phyloP scores from a whole-genome alignment of 106 monocot species.

The Dactylorhiza incarnata region DNA sequence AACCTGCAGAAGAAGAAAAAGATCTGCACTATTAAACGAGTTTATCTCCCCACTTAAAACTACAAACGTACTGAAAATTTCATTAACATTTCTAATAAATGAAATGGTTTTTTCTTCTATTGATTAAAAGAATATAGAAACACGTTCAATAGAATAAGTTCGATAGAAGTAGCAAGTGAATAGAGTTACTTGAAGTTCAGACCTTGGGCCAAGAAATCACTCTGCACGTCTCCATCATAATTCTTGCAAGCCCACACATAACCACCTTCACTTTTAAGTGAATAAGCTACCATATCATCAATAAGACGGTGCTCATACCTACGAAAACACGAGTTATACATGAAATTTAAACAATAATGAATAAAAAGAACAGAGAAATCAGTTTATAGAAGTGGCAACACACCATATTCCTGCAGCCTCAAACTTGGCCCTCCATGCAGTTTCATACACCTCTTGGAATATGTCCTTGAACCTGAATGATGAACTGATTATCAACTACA shows the following conservation, averaged over 20 bases:
- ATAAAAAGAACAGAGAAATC: neutral
- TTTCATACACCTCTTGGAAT: slow-evolving; percentile 91
- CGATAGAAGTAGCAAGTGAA: neutral
- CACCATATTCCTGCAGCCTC: slow-evolving; percentile 94
- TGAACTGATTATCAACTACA: neutral
- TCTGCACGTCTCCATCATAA: slow-evolving; percentile 98
- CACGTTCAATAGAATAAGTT: neutral
- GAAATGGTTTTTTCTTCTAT: too few species aligned
- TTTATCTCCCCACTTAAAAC: neutral
- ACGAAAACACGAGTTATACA: slow-evolving; percentile 12
- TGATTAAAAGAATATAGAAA: too few species aligned
- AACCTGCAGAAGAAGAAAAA: slow-evolving; percentile 37
- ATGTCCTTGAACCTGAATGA: slow-evolving; percentile 87
- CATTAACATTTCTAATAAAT: too few species aligned
- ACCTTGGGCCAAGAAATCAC: slow-evolving; percentile 99
- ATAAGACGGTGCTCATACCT: slow-evolving; percentile 99
- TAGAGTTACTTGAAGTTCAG: neutral
- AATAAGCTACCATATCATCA: slow-evolving; percentile 99
- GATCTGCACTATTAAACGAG: neutral
- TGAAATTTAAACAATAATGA: slow-evolving; percentile 4
- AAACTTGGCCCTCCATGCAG: slow-evolving; percentile 73
- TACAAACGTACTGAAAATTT: neutral
- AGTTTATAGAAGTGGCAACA: neutral
- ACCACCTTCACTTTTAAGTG: slow-evolving; percentile 82
- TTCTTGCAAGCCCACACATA: slow-evolving; percentile 99